These are phyloP conservation scores for Stemphylium beticola DNA, from an alignment of 2,329 filamentous ascomycete genomes.

Conservation along the genomic window DNA sequence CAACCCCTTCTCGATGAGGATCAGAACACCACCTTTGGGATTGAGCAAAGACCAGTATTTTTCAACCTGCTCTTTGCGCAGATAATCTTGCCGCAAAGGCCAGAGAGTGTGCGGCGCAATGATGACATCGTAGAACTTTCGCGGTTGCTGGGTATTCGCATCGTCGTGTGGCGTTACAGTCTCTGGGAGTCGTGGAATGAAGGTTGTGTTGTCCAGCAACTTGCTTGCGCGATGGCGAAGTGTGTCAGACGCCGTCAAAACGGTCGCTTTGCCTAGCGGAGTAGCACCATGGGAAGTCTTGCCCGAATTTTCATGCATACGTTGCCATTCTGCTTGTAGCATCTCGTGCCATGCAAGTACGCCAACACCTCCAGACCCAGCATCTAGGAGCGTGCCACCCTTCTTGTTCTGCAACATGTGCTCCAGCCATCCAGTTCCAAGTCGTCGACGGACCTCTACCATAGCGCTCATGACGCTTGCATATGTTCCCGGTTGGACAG, in stretches of 20 bases:
- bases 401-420: slow-evolving; percentile 66
- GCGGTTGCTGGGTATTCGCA: slow-evolving; percentile 46
- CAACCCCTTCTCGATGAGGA: slow-evolving; percentile 89
- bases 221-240: slow-evolving; percentile 76
- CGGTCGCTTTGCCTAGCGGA: slow-evolving; percentile 76
- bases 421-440: slow-evolving; percentile 74
- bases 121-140: slow-evolving; percentile 88
- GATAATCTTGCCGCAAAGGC: slow-evolving; percentile 74
- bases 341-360: slow-evolving; percentile 80
- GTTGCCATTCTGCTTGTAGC: slow-evolving; percentile 79
- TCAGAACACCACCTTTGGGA: slow-evolving; percentile 81
- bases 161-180: slow-evolving; percentile 70
- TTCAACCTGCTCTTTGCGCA: slow-evolving; percentile 79
- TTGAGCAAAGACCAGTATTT: slow-evolving; percentile 90
- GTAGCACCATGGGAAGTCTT: slow-evolving; percentile 37
- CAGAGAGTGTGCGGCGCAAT: slow-evolving; percentile 86
- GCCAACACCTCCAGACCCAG: slow-evolving; percentile 75
- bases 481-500: slow-evolving; percentile 73
- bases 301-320: slow-evolving; percentile 58
- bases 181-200: slow-evolving; percentile 89
- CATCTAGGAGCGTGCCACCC: slow-evolving; percentile 73
- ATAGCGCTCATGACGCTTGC: slow-evolving; percentile 70
- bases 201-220: slow-evolving; percentile 86
- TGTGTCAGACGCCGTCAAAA: slow-evolving; percentile 76
- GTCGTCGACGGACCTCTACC: slow-evolving; percentile 74